Conservation (phyloP, 2,329 filamentous ascomycete species). For the Pseudogymnoascus sp. region DNA sequence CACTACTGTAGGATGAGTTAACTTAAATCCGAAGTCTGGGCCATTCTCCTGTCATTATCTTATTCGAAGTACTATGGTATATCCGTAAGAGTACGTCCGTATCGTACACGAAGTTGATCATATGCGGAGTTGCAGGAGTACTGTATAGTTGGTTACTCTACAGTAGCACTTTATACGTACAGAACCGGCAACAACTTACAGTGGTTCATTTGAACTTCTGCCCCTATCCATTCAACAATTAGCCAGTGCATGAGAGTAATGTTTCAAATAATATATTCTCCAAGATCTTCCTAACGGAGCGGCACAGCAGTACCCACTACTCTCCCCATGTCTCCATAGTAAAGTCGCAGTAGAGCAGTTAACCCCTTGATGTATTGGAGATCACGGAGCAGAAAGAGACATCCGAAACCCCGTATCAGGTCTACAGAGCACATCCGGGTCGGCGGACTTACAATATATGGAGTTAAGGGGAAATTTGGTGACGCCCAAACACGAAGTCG, state of each 20-base stretch:
- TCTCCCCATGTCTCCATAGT: neutral
- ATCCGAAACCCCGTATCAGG: neutral
- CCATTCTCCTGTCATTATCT: neutral
- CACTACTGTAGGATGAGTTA: neutral
- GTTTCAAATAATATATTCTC: neutral
- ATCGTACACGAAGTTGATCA: neutral
- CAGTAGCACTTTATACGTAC: neutral
- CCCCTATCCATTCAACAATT: constrained; percentile 5
- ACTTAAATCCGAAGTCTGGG: neutral
- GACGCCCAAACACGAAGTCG: neutral
- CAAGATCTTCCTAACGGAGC: neutral
- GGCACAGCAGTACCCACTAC: neutral
- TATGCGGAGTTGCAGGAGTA: neutral
- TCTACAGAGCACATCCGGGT: neutral
- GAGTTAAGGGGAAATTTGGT: constrained; percentile 7
- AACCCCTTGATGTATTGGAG: neutral
- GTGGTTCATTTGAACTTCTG: neutral
- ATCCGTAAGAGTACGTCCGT: neutral
- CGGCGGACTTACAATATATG: neutral
- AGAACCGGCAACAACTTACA: neutral
- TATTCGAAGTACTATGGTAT: neutral
- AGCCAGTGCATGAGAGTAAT: constrained; percentile 4
- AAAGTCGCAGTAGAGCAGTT: neutral
- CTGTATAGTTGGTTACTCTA: neutral
- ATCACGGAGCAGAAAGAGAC: neutral